These are phyloP conservation scores for Pseudotulostoma volvatum DNA, from an alignment of 495 filamentous ascomycete species.

Conservation along the genomic window DNA sequence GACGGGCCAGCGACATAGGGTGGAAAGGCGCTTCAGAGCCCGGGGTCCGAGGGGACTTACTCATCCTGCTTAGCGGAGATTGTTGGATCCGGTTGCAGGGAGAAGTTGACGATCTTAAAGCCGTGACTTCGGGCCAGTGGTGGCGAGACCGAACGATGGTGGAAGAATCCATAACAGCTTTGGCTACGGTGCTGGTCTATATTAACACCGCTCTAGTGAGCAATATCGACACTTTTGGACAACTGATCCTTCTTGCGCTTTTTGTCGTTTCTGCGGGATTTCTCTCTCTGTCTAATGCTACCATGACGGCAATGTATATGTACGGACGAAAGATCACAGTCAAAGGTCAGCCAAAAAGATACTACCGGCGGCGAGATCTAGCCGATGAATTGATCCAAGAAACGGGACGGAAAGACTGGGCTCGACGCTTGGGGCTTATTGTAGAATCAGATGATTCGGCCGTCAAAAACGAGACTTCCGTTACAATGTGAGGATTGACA, in stretches of 20 bases:
- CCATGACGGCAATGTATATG: constrained; percentile 11
- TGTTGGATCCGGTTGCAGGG: constrained; percentile 36
- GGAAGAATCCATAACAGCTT: constrained; percentile 30
- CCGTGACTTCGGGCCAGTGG: constrained; percentile 40
- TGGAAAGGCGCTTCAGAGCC: constrained; percentile 25
- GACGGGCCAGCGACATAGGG: constrained; percentile 19
- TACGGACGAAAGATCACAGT: constrained; percentile 12
- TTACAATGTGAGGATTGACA: no score
- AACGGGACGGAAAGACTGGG: constrained; percentile 21
- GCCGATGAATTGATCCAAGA: constrained; percentile 21
- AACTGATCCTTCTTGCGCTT: constrained; percentile 31
- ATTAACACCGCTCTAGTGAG: constrained; percentile 32
- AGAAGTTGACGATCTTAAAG: constrained; percentile 36
- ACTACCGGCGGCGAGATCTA: constrained; percentile 18
- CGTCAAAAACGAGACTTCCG: no score
- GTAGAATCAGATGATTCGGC: no score
- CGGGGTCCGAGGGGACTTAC: constrained; percentile 19
- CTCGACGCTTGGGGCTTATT: constrained; percentile 13
- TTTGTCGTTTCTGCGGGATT: constrained; percentile 32
- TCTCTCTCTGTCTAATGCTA: constrained; percentile 32
- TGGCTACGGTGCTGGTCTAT: constrained; percentile 39
- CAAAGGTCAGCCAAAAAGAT: constrained; percentile 11
- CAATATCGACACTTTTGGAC: constrained; percentile 32
- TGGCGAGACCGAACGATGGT: constrained; percentile 31
- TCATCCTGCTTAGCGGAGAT: constrained; percentile 25